Base-by-base conservation (phyloP, 805 yeast genomes). In the Ogataea allantospora region DNA sequence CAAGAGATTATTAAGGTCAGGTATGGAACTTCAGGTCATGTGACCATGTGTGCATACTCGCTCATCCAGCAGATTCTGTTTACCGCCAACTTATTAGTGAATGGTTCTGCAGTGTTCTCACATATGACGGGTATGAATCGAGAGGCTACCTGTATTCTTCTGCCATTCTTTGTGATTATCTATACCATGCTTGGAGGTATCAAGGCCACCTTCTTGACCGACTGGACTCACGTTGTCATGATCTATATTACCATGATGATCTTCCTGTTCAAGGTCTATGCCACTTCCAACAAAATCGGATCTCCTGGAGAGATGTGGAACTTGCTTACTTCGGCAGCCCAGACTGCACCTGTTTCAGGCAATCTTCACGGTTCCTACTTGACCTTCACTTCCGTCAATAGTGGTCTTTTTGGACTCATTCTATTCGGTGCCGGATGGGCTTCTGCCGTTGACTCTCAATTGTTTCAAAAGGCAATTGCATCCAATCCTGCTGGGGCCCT, bases 401-500 rank as follows among this genome's bases (percentile, higher is more conserved):
- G 58, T 33, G 58, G 60, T 20, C 39, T 51, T 6, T 53, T 50
- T 42, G 58, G 63, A 11, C 38, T 60, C 27, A 50, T 53, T 34
- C 36, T 55, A 13, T 46, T 63, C 30, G 66, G 65, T n/a, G 63
- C 66, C 1, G 66, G 65, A 27, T 56, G 66, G 57, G 66, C 63
- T 4, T 55, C 60, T 10, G 51, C 62, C 7, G 62, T 56, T 22
- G 63, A 60, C 38, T 55, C 64, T 9, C 60, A 55, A 28, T 41
- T 56, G 23, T 59, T 54, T 35, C 67, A 62, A 41, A 59, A 60
- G 44, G 71, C 75, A 3, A 66, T 70, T 46, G 72, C 75, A 13
- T 66, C 72, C 9, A 49, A 65, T 30, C 65, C 70, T 6, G 62
- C 60, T 2, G 54, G 47, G 6, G 68, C 70, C 2, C 60, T 69